Evolutionary conservation across 306 rosid species (phyloP), one percentile per base, ranked within the genome.

Genomic region (Lathyrus sativus): DNA sequence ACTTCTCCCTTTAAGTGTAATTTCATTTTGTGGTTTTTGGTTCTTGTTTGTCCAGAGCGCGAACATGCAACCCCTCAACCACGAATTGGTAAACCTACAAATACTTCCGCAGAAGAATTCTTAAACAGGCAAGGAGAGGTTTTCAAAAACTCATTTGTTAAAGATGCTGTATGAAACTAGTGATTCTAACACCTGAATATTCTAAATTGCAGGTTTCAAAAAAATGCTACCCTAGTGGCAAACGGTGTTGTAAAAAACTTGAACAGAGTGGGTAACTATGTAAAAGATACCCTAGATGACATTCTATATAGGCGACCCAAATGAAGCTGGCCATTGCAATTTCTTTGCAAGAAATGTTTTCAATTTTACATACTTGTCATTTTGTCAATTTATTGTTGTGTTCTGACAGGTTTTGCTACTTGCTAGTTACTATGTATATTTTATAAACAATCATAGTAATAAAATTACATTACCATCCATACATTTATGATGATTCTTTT

Each of bases 171-270:
- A 8, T 43, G 46, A 58, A 44, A 11, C 5, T 53, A 12, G 42
- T 57, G 38, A 63, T 68, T 46, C 58, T 59, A 37, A 65, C 79
- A 31, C 58, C 7, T 33, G 31, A 57, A 67, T 63, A 3, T 71
- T 48, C 26, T 49, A 10, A 33, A 48, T 62, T 55, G 71, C 91
- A 93, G 97, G 90, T 93, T 90, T 73, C 77, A 74, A 71, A 90
- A 89, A 78, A 93, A 88, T 66, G 95, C 98, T 6, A 41, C 58
- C 66, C 78, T 93, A 15, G 99, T 93, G 44, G 97, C 96, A 69
- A 79, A 91, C 6, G 95, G 98, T 45, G 91, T 88, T 46, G 89
- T 74, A 13, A 82, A 79, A 79, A 86, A 93, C 80, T 68, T 86
- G 83, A 88, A 90, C 76, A 86, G 79, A 78, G 83, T 79, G 72